These are phyloP conservation scores for Lactarius hengduanensis DNA, from an alignment of 768 basidiomycete genomes.

Conservation along the genomic window DNA sequence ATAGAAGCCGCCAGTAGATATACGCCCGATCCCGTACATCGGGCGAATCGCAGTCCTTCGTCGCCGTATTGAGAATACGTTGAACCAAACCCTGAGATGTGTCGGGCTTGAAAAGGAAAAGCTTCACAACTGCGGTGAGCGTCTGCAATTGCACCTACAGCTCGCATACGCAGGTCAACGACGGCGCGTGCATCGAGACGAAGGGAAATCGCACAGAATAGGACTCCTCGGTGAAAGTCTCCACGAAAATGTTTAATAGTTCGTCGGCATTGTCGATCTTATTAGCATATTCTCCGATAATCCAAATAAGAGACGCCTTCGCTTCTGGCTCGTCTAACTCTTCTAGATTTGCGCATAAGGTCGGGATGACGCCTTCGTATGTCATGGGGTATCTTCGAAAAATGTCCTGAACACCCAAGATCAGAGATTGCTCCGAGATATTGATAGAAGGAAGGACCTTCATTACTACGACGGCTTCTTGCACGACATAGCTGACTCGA, in stretches of 20 bases:
- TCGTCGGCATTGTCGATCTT: conserved; percentile 94
- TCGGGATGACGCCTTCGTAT: conserved; percentile 97
- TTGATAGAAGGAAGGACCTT: conserved; percentile 55
- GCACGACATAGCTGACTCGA: conserved; percentile 94
- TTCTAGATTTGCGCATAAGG: conserved; percentile 90
- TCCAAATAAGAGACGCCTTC: conserved; percentile 98
- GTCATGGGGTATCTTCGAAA: conserved; percentile 96
- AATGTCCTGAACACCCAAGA: conserved; percentile 65
- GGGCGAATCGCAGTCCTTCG: conserved; percentile 95
- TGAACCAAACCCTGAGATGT: conserved; percentile 91
- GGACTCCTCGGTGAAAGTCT: conserved; percentile 90
- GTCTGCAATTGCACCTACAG: conserved; percentile 63
- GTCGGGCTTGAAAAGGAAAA: conserved; percentile 95
- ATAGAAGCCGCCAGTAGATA: conserved; percentile 95
- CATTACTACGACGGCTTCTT: conserved; percentile 98
- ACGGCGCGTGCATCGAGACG: neutral
- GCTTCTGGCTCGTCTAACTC: conserved; percentile 98
- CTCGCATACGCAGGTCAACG: neutral
- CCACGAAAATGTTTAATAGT: conserved; percentile 84
- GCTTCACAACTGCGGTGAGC: conserved; percentile 93
- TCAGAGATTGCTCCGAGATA: neutral
- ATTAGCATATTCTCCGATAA: conserved; percentile 96
- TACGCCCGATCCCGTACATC: conserved; percentile 97
- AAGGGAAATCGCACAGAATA: conserved; percentile 62
- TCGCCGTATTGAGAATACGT: conserved; percentile 87